Percentiles rank a stretch among this genome's conserved stretches.
phyloP scores from a whole-genome alignment of 139 green algal species.

The Micractinium conductrix region DNA sequence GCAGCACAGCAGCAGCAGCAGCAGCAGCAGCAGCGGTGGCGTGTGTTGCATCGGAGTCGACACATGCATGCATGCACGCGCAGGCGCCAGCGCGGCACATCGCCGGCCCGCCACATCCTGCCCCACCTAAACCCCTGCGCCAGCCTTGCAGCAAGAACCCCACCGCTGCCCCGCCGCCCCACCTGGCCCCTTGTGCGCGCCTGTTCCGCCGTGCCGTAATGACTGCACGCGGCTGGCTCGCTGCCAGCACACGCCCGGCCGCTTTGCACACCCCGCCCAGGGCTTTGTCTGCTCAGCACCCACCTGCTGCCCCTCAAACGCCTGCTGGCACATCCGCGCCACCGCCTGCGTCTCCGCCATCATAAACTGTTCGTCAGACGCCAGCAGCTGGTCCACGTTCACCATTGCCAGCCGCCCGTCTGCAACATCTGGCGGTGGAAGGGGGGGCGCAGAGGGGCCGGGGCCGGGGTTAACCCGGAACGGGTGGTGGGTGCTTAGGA shows the following conservation, averaged over 20 bases:
- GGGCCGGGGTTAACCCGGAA: too few species aligned
- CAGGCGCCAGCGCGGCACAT: too few species aligned
- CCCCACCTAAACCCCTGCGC: too few species aligned
- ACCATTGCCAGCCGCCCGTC: slow-evolving; percentile 37
- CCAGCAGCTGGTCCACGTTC: slow-evolving; percentile 38
- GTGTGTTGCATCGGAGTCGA: neutral
- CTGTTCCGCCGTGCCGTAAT: too few species aligned
- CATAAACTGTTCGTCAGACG: slow-evolving; percentile 31
- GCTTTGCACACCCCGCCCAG: neutral
- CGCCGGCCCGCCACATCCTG: neutral
- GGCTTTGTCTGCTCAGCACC: neutral
- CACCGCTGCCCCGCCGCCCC: neutral
- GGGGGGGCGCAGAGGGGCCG: too few species aligned
- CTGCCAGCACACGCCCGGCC: neutral
- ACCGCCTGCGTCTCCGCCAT: slow-evolving; percentile 16
- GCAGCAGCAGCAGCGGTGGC: neutral
- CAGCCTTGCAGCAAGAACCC: too few species aligned
- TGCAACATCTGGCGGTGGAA: neutral
- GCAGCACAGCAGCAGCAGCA: neutral
- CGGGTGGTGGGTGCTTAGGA: too few species aligned
- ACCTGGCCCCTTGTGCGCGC: neutral
- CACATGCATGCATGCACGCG: too few species aligned
- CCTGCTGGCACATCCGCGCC: neutral
- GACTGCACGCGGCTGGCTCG: too few species aligned
- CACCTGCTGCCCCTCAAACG: slow-evolving; percentile 4